These are phyloP conservation scores for Abelmoschus esculentus DNA, from an alignment of 345 rosid species.

Conservation along the genomic window DNA sequence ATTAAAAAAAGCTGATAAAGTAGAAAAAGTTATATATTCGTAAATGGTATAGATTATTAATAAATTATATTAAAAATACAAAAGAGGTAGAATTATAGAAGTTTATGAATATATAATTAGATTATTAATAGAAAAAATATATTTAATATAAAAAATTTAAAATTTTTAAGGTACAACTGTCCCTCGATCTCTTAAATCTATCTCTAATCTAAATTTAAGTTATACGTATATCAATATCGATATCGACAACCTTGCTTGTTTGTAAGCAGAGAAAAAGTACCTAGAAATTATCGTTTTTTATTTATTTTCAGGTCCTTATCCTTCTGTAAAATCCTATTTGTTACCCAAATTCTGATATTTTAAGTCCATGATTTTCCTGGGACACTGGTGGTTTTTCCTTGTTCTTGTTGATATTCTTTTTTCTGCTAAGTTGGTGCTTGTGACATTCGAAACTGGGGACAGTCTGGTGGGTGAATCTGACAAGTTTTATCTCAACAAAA, in stretches of 20 bases:
- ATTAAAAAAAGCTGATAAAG: background rate
- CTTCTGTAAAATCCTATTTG: background rate
- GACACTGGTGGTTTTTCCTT: background rate
- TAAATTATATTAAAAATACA: too few species aligned
- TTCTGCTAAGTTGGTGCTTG: background rate
- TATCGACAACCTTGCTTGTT: too few species aligned
- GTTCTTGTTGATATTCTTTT: background rate
- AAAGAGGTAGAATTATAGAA: too few species aligned
- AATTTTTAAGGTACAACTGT: too few species aligned
- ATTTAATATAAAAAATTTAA: too few species aligned
- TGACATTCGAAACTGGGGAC: background rate
- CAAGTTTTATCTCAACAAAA: conserved; percentile 2
- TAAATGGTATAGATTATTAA: too few species aligned
- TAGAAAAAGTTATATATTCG: too few species aligned
- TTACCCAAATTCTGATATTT: background rate
- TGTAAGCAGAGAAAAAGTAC: background rate
- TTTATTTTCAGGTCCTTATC: background rate
- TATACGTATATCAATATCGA: too few species aligned
- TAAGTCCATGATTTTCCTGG: background rate
- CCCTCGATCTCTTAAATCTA: too few species aligned
- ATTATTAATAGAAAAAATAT: too few species aligned
- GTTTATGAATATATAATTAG: too few species aligned
- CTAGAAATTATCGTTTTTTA: background rate
- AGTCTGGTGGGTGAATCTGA: conserved; percentile 8
- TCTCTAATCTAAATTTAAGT: too few species aligned